These are phyloP conservation scores for Ceratorhiza oryzae-sativae DNA, from an alignment of 1,284 basidiomycete species.

Conservation along the genomic window DNA sequence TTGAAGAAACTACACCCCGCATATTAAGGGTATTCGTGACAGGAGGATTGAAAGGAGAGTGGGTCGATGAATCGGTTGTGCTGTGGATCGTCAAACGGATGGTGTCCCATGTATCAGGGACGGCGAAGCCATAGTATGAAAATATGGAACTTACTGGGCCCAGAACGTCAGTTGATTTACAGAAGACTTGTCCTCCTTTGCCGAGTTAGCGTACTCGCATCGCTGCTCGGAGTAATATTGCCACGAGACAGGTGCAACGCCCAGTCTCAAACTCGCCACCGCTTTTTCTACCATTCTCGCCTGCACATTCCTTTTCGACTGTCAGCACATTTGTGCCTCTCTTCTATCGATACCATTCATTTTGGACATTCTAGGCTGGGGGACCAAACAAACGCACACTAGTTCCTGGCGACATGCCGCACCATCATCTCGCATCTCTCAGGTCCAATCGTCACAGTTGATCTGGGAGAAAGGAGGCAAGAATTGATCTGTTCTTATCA, in stretches of 20 bases:
- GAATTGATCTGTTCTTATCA: neutral
- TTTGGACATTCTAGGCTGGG: neutral
- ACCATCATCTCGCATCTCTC: neutral
- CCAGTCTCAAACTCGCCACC: neutral
- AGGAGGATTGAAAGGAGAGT: too few relatives aligned
- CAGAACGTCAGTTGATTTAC: neutral
- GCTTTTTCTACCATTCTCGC: conserved; percentile 1
- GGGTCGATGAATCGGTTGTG: too few relatives aligned
- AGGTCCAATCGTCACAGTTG: neutral
- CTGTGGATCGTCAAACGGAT: too few relatives aligned
- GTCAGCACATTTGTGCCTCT: neutral
- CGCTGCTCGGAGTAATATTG: neutral
- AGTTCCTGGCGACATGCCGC: neutral
- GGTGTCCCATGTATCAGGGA: neutral
- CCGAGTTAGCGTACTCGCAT: neutral
- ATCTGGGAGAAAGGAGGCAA: conserved; percentile 16
- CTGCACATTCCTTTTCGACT: neutral
- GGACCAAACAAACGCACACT: conserved; percentile 3
- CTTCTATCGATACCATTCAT: conserved; percentile 18
- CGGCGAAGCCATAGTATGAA: neutral
- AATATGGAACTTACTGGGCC: neutral
- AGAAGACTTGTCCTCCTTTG: neutral
- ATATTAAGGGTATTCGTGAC: too few relatives aligned
- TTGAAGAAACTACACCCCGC: too few relatives aligned
- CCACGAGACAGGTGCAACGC: neutral